Evolutionary conservation across 257 asterid species (phyloP), one percentile per base, ranked within the genome.

Genomic region (Lithospermum erythrorhizon): DNA sequence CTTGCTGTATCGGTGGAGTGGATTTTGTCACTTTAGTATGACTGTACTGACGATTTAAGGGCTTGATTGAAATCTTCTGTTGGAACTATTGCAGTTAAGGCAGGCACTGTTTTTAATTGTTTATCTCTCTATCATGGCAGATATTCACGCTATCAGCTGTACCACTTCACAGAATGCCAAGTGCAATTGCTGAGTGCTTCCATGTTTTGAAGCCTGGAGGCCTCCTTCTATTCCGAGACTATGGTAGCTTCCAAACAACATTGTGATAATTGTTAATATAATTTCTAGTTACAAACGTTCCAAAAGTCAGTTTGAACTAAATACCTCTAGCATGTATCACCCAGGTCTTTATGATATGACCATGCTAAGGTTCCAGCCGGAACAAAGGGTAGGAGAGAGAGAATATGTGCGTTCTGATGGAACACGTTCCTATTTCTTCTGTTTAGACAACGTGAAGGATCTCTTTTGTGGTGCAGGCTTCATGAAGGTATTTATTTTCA

Each of bases 271-370:
- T 21, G 24, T 19, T 73, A 53, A 55, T 59, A 11, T 18, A 21
- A 13, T 24, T n/a, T 32, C 45, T 47, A 11, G 41, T 55, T 54
- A 37, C 48, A 9, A 9, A 14, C 21, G 53, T 65, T 22, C 25
- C 24, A 19, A 5, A 49, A 5, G 30, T 68, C 60, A 35, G 18
- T 58, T 47, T 51, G 19, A 65, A 41, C 61, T 58, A 53, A 61
- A 35, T 37, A 61, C 60, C 45, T 58, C 3, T 22, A 21, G 55
- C 21, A 61, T 58, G 23, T 62, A 45, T 45, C 16, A 55, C 25
- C 20, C 81, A 91, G 98, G 98, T 70, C 85, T 87, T 64, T 87
- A 79, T 69, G 98, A 87, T 69, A 87, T 91, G 98, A 91, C 95
- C 55, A 91, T 91, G 98, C 94, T 91, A 74, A 90, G 98, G 23